Evolutionary conservation across 192 early-diverging fungal genomes (phyloP), one percentile per base, ranked within the genome.

Genomic region (Helicostylum pulchrum): DNA sequence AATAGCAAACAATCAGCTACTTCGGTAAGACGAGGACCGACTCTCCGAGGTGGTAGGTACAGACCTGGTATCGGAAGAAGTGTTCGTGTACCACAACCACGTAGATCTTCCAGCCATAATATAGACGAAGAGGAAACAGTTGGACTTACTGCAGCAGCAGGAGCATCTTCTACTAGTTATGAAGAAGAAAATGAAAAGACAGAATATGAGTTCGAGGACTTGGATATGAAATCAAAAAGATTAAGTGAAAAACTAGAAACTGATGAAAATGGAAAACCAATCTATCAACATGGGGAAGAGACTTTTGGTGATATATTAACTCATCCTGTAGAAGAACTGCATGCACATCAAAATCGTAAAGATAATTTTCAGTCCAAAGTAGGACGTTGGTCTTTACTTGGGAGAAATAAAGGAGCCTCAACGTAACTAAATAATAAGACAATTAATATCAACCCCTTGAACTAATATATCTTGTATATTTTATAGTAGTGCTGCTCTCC

Each of bases 301-400:
- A 74, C 73, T 10, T 66, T 65, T 56, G 66, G 62, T 12, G 66
- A 74, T 39, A 26, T 68, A 1, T 48, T 74, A 4, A 19, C 48
- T 46, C 66, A 74, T 42, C 72, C 72, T 32, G 46, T 68, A 5
- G 45, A 74, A 45, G 26, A 74, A 45, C 53, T 58, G 17, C 19
- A 54, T 19, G 66, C 62, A 11, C 72, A 57, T 9, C 0, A 57
- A 57, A 17, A 57, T 12, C 8, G 26, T 17, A 17, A 57, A 57
- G 23, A 57, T 9, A 7, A 57, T 23, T 10, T 21, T 42, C 14
- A 32, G 49, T 7, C 7, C 0, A 50, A 50, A 50, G 49, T 7
- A 20, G 20, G 26, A 26, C 26, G 26, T 26, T 26, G 26, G 26
- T 26, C 26, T 26, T 26, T 26, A 26, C 26, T 26, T 26, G 26